A percentile compares a stretch with the other conserved stretches of the same genome.
Evolutionary conservation across 163 green algal genomes (phyloP).

Genomic region (Coccomyxa subellipsoidea): DNA sequence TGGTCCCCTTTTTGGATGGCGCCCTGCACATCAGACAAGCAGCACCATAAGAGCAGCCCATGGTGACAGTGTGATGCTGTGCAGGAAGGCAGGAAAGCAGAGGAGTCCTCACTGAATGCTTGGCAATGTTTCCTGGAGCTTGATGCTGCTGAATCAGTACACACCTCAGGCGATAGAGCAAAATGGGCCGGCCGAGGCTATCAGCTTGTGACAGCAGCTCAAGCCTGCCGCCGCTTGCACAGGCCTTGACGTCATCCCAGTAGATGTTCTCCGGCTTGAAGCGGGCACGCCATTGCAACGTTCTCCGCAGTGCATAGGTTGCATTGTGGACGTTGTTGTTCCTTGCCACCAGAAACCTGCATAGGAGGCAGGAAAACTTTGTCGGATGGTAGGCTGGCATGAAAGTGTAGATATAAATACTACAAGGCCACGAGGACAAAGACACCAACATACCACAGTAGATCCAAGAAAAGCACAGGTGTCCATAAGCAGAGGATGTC

Average conservation of each 20-base stretch:
- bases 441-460: neutral
- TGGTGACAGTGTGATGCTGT: neutral
- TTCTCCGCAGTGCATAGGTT: neutral
- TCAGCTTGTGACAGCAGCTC: neutral
- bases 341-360: neutral
- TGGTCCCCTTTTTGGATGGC: neutral
- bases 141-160: too few species aligned
- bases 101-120: too few species aligned
- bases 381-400: too few species aligned
- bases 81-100: neutral
- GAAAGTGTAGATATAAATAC: too few species aligned
- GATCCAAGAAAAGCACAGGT: neutral
- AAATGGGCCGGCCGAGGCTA: neutral
- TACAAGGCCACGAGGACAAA: too few species aligned
- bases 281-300: neutral
- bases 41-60: neutral
- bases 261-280: neutral
- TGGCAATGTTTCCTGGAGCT: too few species aligned
- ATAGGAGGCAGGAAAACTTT: neutral
- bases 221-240: neutral
- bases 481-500: too few species aligned
- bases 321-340: neutral
- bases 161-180: neutral
- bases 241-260: constrained; percentile 6
- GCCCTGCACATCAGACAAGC: neutral